These are phyloP conservation scores for Aspergillus vadensis DNA, from an alignment of 2,329 filamentous ascomycete species.

Conservation along the genomic window DNA sequence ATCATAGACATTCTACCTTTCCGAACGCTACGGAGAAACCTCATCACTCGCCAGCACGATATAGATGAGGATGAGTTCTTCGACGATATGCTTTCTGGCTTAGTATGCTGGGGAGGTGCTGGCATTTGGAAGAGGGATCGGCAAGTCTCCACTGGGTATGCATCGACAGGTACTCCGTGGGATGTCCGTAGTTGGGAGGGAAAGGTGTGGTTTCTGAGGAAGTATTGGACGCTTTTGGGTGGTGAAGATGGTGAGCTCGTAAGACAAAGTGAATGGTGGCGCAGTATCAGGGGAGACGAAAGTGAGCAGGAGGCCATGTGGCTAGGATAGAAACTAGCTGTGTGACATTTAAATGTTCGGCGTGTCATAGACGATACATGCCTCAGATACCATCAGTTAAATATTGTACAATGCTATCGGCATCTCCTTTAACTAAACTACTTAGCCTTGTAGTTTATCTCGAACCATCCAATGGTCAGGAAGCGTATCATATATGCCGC, in stretches of 20 bases:
- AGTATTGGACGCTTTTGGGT: constrained; percentile 42
- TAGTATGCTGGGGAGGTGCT: constrained; percentile 24
- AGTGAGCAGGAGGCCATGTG: no score
- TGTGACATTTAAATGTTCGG: no score
- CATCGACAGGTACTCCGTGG: constrained; percentile 46
- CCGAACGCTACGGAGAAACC: constrained; percentile 21
- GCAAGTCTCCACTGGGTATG: constrained; percentile 13
- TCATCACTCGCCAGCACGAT: constrained; percentile 15
- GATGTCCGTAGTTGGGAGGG: constrained; percentile 51
- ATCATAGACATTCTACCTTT: constrained; percentile 25
- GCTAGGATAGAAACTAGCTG: no score
- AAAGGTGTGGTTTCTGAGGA: constrained; percentile 48
- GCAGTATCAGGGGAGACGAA: constrained; percentile 22
- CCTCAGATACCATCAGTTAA: no score
- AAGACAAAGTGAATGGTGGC: constrained; percentile 28
- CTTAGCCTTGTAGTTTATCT: no score
- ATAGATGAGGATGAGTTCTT: constrained; percentile 25
- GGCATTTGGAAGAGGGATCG: constrained; percentile 21
- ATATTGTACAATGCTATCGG: no score
- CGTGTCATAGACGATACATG: neutral
- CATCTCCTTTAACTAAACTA: no score
- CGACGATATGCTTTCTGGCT: constrained; percentile 18
- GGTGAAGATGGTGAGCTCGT: constrained; percentile 42
- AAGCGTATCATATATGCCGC: no score
- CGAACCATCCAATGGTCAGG: no score